Evolutionary conservation across 345 rosid species (phyloP).

Genomic region (Eucalyptus paniculata): DNA sequence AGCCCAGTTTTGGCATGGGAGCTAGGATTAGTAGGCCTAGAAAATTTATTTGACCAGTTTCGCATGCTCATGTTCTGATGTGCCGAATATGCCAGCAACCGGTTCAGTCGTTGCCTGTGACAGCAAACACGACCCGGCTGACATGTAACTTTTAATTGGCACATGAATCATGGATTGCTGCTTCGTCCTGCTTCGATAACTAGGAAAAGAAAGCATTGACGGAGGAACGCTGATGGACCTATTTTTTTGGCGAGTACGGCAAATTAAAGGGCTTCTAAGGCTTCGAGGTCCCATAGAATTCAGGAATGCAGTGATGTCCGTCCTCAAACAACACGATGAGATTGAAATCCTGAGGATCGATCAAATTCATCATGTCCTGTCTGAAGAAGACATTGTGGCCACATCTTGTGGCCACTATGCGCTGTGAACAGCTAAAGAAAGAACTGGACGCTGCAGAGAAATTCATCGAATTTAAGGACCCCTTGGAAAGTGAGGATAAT

Average conservation of each 20-base stretch:
- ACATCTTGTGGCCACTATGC: neutral
- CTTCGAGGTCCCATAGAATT: neutral
- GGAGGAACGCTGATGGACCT: neutral
- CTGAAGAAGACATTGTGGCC: neutral
- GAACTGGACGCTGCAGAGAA: neutral
- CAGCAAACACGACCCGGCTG: neutral
- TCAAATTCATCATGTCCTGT: neutral
- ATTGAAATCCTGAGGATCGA: neutral
- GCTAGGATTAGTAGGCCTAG: neutral
- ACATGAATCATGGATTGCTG: neutral
- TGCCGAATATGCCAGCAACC: constrained; percentile 77
- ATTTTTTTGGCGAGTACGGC: neutral
- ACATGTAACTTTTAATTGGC: neutral
- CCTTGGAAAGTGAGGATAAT: neutral
- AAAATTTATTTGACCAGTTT: constrained; percentile 28
- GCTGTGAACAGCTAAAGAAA: neutral
- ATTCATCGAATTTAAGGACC: neutral
- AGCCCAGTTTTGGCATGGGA: neutral
- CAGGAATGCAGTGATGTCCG: neutral
- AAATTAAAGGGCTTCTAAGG: neutral
- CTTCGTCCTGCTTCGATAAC: neutral
- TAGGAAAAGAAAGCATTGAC: neutral
- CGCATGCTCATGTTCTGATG: constrained; percentile 74
- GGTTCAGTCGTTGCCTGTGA: constrained; percentile 52
- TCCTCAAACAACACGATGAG: neutral